Conservation (phyloP, 129 eudicot genomes). For the Arctium minus region DNA sequence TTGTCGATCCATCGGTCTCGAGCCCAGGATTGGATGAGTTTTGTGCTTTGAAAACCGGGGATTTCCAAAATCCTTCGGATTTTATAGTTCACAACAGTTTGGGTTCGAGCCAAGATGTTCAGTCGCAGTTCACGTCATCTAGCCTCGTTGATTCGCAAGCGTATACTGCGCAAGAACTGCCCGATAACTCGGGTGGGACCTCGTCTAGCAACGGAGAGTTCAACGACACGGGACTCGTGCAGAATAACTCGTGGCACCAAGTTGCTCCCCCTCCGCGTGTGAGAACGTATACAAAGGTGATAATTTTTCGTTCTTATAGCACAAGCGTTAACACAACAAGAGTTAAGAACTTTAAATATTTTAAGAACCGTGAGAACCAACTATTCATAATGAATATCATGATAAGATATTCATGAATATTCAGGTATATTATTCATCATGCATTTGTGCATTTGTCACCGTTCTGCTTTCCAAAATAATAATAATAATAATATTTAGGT, state of each 20-base stretch:
- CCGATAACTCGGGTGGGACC: conserved; percentile 71
- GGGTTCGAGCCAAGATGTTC: conserved; percentile 60
- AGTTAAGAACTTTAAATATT: no score
- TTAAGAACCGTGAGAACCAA: no score
- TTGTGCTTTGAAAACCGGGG: conserved; percentile 39
- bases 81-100: conserved; percentile 46
- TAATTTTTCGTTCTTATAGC: neutral
- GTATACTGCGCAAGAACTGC: conserved; percentile 53
- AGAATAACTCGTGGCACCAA: conserved; percentile 54
- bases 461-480: no score
- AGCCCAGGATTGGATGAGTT: conserved; percentile 51
- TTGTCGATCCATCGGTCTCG: conserved; percentile 60
- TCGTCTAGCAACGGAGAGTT: conserved; percentile 79
- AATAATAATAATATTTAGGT: no score
- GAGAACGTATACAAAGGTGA: conserved; percentile 85
- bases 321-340: neutral
- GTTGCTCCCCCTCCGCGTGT: conserved; percentile 46
- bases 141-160: conserved; percentile 64
- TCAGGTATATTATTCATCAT: no score
- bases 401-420: no score
- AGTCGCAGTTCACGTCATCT: conserved; percentile 62
- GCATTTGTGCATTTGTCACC: no score
- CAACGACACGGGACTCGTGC: conserved; percentile 48
- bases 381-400: no score
- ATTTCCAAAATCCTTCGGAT: conserved; percentile 51